Base-by-base conservation (phyloP, 2,329 filamentous ascomycete species). In the Didymella exigua region DNA sequence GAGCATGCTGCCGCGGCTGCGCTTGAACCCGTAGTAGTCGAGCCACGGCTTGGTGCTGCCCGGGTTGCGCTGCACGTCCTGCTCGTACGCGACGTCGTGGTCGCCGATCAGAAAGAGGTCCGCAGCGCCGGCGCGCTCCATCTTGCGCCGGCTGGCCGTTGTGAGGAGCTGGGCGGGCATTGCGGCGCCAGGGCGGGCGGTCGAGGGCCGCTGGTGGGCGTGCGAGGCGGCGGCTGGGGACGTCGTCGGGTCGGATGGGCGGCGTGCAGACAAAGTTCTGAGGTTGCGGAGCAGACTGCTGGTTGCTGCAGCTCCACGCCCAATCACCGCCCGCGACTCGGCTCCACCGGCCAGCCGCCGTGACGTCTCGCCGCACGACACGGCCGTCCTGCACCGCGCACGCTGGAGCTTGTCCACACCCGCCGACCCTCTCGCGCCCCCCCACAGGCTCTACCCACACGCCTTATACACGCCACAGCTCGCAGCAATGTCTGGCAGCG, bases 51-150 rank as follows among this genome's bases (percentile, higher is more conserved):
- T 96, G 64, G 93, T 86, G 74, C 87, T 95, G 68, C 88, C 89
- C 8, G 87, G 86, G 69, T 96, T 91, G 66, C 93, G 90, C 62
- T 95, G 81, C 58, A 98, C 87, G 75, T 99, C 95, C 78, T 97
- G 93, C 79, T 99, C 96, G 81, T 98, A 99, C 58, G 96, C 85
- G 50, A 90, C 88, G 78, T 99, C 95, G 78, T 96, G 91, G 72
- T 92, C 90, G 67, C 87, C 83, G 86, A 93, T 75, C 62, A 76
- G 66, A 63, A 67, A 67, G 29, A 78, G 73, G 60, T 72, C 72
- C 72, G 56, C 14, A 23, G 19, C 36, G 36, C 65, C 50, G 66
- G 46, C 36, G 71, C 65, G 69, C 62, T 69, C 59, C 63, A 69
- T 67, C 57, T 70, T 73, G 59, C 72, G 71, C 64, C 74, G 74